Evolutionary conservation across 768 basidiomycete species (phyloP), one percentile per base, ranked within the genome.

Genomic region (Leccinum fibrillosum): DNA sequence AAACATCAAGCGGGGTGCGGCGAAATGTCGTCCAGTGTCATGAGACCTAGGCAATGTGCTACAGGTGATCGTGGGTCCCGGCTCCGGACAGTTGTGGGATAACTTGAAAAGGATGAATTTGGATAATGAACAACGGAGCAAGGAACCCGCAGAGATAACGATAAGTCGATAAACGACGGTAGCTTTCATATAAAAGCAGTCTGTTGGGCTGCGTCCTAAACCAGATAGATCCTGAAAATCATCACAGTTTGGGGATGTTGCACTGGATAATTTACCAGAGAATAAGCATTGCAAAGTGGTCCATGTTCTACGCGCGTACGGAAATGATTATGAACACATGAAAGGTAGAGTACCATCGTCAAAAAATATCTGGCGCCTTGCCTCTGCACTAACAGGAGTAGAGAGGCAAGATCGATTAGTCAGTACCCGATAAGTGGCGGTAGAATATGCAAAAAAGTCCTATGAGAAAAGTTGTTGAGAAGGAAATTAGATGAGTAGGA

Each of bases 271-370:
- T 6, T 17, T 13, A 47, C 45, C 21, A 53, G 35, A 37, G 37
- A 44, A 55, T 21, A 15, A 55, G 23, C 53, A 57, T 47, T 15
- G 35, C 23, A 53, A 26, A 59, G 51, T 34, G 50, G 3, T 52
- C 50, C 32, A 30, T 50, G 60, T 56, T 49, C 60, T 32, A 49
- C 42, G 50, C 13, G 45, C 53, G 25, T 56, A 58, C 32, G 49
- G 54, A 42, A 34, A 54, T 55, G 66, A 68, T 68, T 19, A 42
- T 42, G 10, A 42, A 55, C 58, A 66, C 64, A 69, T 55, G 58
- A 59, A 64, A 52, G 39, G 28, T 42, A 42, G 42, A 19, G 10
- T 42, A 42, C n/a, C 42, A 19, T 42, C 42, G n/a, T 42, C 42
- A 11, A 34, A 69, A 54, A 56, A 55, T 53, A 51, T 49, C 47